Evolutionary conservation across 2,329 filamentous ascomycete genomes (phyloP).

Genomic region (Chalara sp.): DNA sequence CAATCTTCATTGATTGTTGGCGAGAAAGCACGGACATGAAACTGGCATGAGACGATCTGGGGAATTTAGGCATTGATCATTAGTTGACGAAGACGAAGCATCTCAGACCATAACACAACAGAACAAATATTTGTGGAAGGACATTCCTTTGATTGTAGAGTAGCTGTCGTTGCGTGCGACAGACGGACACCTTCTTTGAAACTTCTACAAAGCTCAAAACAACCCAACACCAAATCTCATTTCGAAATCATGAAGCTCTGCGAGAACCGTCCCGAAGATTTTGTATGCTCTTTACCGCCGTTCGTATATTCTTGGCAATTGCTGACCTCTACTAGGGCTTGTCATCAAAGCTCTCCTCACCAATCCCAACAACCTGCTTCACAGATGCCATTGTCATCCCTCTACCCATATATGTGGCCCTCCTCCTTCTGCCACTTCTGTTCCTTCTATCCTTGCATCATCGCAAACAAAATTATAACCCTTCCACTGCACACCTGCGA

Average conservation of each 20-base stretch:
- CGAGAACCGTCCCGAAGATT: slow-evolving; percentile 2
- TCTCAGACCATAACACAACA: too few relatives aligned
- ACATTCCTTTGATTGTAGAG: too few relatives aligned
- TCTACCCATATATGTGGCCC: slow-evolving; percentile 28
- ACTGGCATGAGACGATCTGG: too few relatives aligned
- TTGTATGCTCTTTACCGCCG: neutral
- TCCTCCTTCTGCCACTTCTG: slow-evolving; percentile 21
- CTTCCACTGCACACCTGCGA: slow-evolving; percentile 17
- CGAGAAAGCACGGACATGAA: too few relatives aligned
- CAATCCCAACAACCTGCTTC: slow-evolving; percentile 31
- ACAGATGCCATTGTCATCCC: slow-evolving; percentile 29
- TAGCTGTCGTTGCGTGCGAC: too few relatives aligned
- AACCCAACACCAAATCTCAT: too few relatives aligned
- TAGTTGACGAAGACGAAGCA: too few relatives aligned
- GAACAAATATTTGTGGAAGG: too few relatives aligned
- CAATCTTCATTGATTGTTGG: too few relatives aligned
- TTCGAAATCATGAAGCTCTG: neutral
- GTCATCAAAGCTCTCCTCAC: slow-evolving; percentile 24
- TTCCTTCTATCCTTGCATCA: slow-evolving; percentile 14
- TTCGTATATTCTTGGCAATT: neutral
- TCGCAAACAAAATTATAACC: slow-evolving; percentile 15
- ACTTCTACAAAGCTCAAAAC: too few relatives aligned
- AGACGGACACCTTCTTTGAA: too few relatives aligned
- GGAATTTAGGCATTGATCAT: too few relatives aligned
- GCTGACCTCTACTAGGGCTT: slow-evolving; percentile 20